Evolutionary conservation across 1,139 yeast species (phyloP).

Genomic region (Hansenula anomala): DNA sequence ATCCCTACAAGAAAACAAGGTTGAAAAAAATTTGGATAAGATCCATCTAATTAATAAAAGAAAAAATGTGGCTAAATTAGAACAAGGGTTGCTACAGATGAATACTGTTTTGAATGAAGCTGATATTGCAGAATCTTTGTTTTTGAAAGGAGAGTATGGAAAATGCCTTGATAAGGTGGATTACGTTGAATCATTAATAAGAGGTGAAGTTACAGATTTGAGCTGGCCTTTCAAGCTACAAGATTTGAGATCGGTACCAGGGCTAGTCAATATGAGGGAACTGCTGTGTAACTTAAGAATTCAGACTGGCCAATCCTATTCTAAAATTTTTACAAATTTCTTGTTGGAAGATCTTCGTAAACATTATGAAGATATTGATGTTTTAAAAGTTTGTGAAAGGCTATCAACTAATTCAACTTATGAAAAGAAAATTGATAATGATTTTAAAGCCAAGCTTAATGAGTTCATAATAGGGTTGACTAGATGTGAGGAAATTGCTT

Average conservation of each 20-base stretch:
- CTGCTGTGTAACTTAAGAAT: conserved; percentile 45
- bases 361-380: conserved; percentile 48
- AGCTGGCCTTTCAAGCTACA: conserved; percentile 44
- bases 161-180: conserved; percentile 50
- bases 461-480: conserved; percentile 50
- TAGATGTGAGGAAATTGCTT: conserved; percentile 57
- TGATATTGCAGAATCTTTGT: conserved; percentile 49
- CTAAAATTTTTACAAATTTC: conserved; percentile 48
- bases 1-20: conserved; percentile 43
- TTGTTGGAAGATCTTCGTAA: conserved; percentile 56
- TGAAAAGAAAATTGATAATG: conserved; percentile 19
- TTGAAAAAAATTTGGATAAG: conserved; percentile 48
- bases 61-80: conserved; percentile 57
- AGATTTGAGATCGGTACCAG: conserved; percentile 54
- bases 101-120: conserved; percentile 43
- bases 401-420: conserved; percentile 23
- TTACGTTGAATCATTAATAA: conserved; percentile 50
- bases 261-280: conserved; percentile 50
- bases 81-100: conserved; percentile 63
- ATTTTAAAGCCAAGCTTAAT: conserved; percentile 36
- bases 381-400: conserved; percentile 48
- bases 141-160: conserved; percentile 36
- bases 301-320: conserved; percentile 65
- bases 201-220: conserved; percentile 39
- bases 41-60: conserved; percentile 48